phyloP scores from a whole-genome alignment of 2,329 filamentous ascomycete species.

The Penicillium brasilianum region DNA sequence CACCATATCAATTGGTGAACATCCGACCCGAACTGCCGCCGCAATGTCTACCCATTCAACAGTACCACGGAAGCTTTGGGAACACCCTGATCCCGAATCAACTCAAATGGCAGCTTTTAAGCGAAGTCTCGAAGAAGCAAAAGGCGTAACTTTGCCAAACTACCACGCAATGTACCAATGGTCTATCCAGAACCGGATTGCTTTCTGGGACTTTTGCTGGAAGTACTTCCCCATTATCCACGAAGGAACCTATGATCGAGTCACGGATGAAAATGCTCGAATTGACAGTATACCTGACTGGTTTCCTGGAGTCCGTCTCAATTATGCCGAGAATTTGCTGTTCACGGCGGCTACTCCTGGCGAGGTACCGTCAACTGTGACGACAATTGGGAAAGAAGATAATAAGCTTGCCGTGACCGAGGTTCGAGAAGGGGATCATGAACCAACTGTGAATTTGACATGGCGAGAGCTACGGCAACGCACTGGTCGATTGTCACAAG shows the following conservation, averaged over 20 bases:
- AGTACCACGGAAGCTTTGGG: slow-evolving; percentile 68
- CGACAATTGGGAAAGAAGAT: slow-evolving; percentile 70
- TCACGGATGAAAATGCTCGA: slow-evolving; percentile 71
- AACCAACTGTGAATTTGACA: slow-evolving; percentile 56
- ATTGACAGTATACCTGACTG: slow-evolving; percentile 75
- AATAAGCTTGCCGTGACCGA: slow-evolving; percentile 71
- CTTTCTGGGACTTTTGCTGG: slow-evolving; percentile 71
- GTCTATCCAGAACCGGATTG: slow-evolving; percentile 65
- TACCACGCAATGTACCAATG: slow-evolving; percentile 73
- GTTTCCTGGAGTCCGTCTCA: slow-evolving; percentile 75
- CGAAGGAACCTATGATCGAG: slow-evolving; percentile 60
- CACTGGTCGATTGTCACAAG: slow-evolving; percentile 65
- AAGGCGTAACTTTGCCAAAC: slow-evolving; percentile 63
- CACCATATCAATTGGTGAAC: background rate
- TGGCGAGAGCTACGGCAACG: slow-evolving; percentile 68
- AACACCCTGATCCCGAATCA: slow-evolving; percentile 64
- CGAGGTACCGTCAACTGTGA: slow-evolving; percentile 50
- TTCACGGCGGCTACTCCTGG: slow-evolving; percentile 56
- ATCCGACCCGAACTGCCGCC: background rate
- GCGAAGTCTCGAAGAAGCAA: slow-evolving; percentile 65
- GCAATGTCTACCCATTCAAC: slow-evolving; percentile 24
- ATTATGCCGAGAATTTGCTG: slow-evolving; percentile 80
- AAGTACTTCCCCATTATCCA: slow-evolving; percentile 65
- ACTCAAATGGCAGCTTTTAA: slow-evolving; percentile 72
- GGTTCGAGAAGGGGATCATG: slow-evolving; percentile 50